Evolutionary conservation across 2,329 filamentous ascomycete genomes (phyloP), one percentile per base, ranked within the genome.

Genomic region (Talaromyces sp.): DNA sequence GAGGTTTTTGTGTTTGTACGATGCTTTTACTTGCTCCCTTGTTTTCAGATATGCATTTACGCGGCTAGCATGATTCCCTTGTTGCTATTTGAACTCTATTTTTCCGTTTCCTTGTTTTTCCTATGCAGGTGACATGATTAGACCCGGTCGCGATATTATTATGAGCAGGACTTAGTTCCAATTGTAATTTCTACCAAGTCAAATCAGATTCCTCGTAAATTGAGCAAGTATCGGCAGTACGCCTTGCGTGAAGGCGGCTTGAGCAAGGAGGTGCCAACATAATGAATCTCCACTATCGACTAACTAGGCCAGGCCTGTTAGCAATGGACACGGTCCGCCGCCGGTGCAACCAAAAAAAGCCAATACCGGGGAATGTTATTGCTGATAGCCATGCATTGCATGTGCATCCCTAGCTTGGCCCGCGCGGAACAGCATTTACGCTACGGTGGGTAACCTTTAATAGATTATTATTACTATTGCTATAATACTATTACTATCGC

Each of bases 331-430:
- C n/a, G n/a, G n/a, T n/a, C n/a, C n/a, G n/a, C 43, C 43, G 19
- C n/a, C 17, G 19, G 21, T 46, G 9, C 19, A 24, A 46, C 43
- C 19, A 24, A 46, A 35, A 35, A 14, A 17, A 35, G 10, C 1
- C 3, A 13, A n/a, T 38, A 38, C 6, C 35, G 43, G 43, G 43
- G 43, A 46, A 46, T 46, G 43, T 14, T 46, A 46, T 24, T 46
- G 43, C 43, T 56, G 58, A 60, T 60, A 60, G 55, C 43, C 43
- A 51, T 56, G 56, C 54, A 60, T 60, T 60, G 58, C 58, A 56
- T 60, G 56, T 60, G 58, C 58, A 60, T 54, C 19, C 43, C 43
- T 46, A 46, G 43, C 43, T 46, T 24, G 19, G 43, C 43, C 32
- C 11, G 19, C n/a, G 4, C n/a, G 13, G 21, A 21, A 21, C 43